These are phyloP conservation scores for Talaromyces borbonicus DNA, from an alignment of 495 filamentous ascomycete species.

Conservation along the genomic window DNA sequence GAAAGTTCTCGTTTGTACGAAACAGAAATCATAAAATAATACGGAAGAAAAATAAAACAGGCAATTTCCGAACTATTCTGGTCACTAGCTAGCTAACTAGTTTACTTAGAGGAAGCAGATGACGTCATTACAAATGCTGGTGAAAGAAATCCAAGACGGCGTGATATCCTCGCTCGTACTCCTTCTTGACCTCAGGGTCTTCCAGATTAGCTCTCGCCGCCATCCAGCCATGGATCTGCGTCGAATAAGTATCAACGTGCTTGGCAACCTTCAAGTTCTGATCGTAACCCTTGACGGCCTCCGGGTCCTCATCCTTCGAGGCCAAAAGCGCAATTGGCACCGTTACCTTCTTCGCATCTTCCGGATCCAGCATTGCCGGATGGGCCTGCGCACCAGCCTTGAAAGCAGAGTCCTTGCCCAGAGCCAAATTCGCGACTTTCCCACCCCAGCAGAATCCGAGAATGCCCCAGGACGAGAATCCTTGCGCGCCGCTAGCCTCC, in stretches of 20 bases:
- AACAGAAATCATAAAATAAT: too few species aligned
- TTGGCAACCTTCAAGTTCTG: constrained; percentile 54
- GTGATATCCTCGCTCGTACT: constrained; percentile 75
- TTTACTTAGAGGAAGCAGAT: not conserved
- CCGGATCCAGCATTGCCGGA: constrained; percentile 80
- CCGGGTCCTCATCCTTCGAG: constrained; percentile 53
- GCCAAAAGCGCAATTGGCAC: constrained; percentile 58
- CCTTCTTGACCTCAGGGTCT: constrained; percentile 54
- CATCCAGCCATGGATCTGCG: constrained; percentile 92
- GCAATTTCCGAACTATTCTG: too few species aligned
- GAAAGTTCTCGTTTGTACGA: too few species aligned
- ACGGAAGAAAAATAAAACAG: too few species aligned
- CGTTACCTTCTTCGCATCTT: constrained; percentile 48
- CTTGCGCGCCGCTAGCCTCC: constrained; percentile 22
- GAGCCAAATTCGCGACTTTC: constrained; percentile 61
- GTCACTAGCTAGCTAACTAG: too few species aligned
- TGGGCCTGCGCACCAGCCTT: constrained; percentile 61
- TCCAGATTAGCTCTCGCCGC: constrained; percentile 64
- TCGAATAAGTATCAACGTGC: constrained; percentile 67
- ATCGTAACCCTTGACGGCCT: constrained; percentile 65
- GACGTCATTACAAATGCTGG: constrained; percentile 50
- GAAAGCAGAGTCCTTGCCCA: constrained; percentile 51
- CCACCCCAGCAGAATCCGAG: constrained; percentile 96
- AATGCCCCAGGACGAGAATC: constrained; percentile 69
- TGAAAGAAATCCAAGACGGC: constrained; percentile 64